A percentile compares a stretch with the other conserved stretches of the same genome.
Conservation (phyloP, 768 basidiomycete genomes). For the Trametes cubensis region DNA sequence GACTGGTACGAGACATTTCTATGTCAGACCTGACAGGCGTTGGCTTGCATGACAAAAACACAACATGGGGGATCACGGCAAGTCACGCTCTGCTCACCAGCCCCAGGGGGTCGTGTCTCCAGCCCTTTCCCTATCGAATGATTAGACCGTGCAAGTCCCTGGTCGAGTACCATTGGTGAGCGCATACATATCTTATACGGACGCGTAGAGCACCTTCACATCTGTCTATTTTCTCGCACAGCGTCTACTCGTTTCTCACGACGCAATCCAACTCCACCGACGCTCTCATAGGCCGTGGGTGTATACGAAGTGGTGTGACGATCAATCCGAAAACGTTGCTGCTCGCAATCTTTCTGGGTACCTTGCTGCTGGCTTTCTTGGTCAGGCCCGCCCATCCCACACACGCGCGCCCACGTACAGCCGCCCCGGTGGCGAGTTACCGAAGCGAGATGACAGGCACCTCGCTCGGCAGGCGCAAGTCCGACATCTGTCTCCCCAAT, state of each 20-base stretch:
- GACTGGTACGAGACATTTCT: neutral
- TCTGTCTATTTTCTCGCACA: neutral
- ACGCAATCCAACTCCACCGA: neutral
- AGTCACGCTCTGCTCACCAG: too few species aligned
- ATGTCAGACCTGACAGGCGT: neutral
- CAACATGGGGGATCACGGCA: neutral
- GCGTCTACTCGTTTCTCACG: constrained; percentile 17
- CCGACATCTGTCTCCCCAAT: constrained; percentile 5
- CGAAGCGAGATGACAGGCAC: constrained; percentile 1
- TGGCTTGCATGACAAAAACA: neutral
- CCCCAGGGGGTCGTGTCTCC: too few species aligned
- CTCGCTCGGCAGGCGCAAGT: constrained; percentile 4
- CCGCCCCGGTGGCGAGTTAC: constrained; percentile 6
- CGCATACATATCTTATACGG: too few species aligned
- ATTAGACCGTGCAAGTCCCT: too few species aligned
- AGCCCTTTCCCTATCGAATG: too few species aligned
- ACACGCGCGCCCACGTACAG: constrained; percentile 15
- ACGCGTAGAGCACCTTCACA: too few species aligned
- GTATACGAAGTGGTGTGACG: constrained; percentile 12
- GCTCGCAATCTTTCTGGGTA: neutral
- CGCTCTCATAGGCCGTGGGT: constrained; percentile 12
- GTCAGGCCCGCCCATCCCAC: constrained; percentile 3
- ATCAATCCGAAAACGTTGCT: constrained; percentile 1
- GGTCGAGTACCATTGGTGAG: too few species aligned
- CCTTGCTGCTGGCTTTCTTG: neutral